Percentiles rank a stretch among this genome's conserved stretches.
Evolutionary conservation across 2,329 filamentous ascomycete genomes (phyloP).

Genomic region (Coleophoma eucalyptorum): DNA sequence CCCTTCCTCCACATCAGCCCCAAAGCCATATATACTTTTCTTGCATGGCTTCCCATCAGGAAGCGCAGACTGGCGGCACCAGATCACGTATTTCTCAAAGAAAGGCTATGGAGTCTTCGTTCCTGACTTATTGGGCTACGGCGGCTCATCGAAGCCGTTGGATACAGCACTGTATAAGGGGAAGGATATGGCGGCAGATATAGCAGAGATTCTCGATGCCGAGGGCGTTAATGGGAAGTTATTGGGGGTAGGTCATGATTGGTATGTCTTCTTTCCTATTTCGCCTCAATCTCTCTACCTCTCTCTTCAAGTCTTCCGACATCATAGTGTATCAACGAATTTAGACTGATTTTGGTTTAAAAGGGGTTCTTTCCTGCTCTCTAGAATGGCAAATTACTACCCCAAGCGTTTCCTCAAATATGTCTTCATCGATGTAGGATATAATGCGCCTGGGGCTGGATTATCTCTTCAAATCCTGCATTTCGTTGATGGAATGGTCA

Average conservation of each 20-base stretch:
- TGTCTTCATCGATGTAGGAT: constrained; percentile 14
- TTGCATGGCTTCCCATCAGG: constrained; percentile 39
- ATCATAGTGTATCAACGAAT: neutral
- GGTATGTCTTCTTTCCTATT: neutral
- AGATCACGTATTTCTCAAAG: constrained; percentile 33
- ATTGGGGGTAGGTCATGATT: constrained; percentile 12
- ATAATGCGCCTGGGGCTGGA: constrained; percentile 5
- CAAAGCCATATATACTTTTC: constrained; percentile 31
- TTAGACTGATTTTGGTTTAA: neutral
- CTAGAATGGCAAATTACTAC: constrained; percentile 12
- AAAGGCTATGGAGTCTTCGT: constrained; percentile 42
- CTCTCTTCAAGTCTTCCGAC: neutral
- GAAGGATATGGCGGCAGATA: constrained; percentile 26
- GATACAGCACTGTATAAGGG: constrained; percentile 24
- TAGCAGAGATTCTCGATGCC: constrained; percentile 28
- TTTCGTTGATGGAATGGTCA: constrained; percentile 7
- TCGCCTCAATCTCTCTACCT: neutral
- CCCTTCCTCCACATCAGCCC: neutral
- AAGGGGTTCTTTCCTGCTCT: constrained; percentile 15
- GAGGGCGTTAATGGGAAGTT: constrained; percentile 7
- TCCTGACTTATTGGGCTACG: constrained; percentile 55
- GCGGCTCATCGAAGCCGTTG: constrained; percentile 42
- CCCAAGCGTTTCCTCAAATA: constrained; percentile 9
- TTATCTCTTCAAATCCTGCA: constrained; percentile 2
- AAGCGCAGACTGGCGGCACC: constrained; percentile 36